Evolutionary conservation across 345 rosid species (phyloP), one percentile per base, ranked within the genome.

Genomic region (Citrus australasica): DNA sequence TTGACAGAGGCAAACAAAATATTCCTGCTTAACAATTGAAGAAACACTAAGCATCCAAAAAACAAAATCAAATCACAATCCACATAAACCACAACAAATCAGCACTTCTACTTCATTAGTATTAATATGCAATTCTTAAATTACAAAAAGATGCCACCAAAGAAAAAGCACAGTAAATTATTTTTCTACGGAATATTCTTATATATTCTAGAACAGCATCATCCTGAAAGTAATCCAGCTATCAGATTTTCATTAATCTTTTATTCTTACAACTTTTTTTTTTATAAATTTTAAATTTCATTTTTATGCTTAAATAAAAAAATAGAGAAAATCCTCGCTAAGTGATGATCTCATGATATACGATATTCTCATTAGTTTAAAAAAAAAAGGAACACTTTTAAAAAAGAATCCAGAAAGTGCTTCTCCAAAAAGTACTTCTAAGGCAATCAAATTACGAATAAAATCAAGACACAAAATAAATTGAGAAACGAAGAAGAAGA

Each of bases 1-100:
- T 87, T 85, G 76, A 75, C 59, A 30, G 92, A 85, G 67, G 83
- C 89, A 85, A 82, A 80, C 51, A 74, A 42, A 67, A 85, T 27
- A 76, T 46, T 81, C 87, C 96, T 89, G 85, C 79, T 78, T 51
- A 74, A 87, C 70, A 81, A 16, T 48, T 82, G 40, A 64, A 80
- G 24, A 32, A 81, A 55, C n/a, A 21, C 21, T 42, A 53, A 73
- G 25, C 72, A 59, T 33, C 67, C 19, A 40, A 42, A 40, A 24
- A 48, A 58, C 38, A 70, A 53, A 51, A 58, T 7, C 55, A 78
- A 6, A 8, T 55, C 40, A 25, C 21, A 9, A 6, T 7, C 3
- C 24, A 75, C 21, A 27, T 59, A 33, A 46, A 53, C 58, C 42
- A 58, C 32, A 32, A 35, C 78, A 24, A 62, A 68, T 28, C 56